Evolutionary conservation across 495 filamentous ascomycete species (phyloP).

Genomic region (Hypoxylon lienhwacheense): DNA sequence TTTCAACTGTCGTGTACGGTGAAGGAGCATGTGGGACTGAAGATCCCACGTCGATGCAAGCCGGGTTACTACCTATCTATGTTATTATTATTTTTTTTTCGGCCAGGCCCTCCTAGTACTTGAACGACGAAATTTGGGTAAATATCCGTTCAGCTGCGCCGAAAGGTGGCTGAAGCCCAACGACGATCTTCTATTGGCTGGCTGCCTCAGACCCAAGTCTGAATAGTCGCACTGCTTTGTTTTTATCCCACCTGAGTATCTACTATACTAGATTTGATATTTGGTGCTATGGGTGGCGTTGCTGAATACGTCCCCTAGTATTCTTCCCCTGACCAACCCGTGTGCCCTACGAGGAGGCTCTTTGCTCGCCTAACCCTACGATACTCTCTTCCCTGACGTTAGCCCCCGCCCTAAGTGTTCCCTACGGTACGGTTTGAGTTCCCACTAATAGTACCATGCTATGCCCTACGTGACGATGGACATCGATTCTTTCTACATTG

Average conservation of each 20-base stretch:
- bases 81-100: constrained; percentile 20
- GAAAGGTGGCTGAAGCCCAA: constrained; percentile 30
- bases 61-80: constrained; percentile 10
- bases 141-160: constrained; percentile 39
- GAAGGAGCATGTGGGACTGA: constrained; percentile 21
- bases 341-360: constrained; percentile 23
- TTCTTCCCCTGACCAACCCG: constrained; percentile 20
- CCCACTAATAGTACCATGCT: constrained; percentile 20
- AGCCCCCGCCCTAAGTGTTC: constrained; percentile 6
- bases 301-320: constrained; percentile 33
- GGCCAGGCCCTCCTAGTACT: constrained; percentile 6
- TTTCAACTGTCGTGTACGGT: constrained; percentile 12
- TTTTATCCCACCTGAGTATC: constrained; percentile 36
- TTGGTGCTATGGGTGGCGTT: constrained; percentile 33
- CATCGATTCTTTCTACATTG: constrained; percentile 31
- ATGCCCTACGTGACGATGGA: constrained; percentile 26
- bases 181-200: constrained; percentile 23
- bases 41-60: constrained; percentile 19
- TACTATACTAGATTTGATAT: constrained; percentile 35
- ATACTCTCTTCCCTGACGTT: constrained; percentile 20
- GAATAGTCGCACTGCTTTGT: constrained; percentile 28
- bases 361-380: constrained; percentile 30
- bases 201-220: constrained; percentile 22
- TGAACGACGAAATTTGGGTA: constrained; percentile 13
- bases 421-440: constrained; percentile 8